Base-by-base conservation (phyloP, 257 asterid species). In the Catharanthus roseus region DNA sequence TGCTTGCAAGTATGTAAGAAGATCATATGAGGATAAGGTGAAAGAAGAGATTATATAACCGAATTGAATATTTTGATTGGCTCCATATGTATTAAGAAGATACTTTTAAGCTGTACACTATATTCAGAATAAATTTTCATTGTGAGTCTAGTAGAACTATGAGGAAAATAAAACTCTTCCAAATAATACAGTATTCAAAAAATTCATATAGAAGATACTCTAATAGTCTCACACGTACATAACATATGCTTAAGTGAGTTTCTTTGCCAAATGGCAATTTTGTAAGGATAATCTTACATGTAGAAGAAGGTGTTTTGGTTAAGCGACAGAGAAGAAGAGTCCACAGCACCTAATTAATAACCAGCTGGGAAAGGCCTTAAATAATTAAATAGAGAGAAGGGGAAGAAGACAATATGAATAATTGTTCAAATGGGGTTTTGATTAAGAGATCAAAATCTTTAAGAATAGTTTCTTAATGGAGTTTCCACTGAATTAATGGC, bases 1-100 rank as follows among this genome's bases (percentile, higher is more conserved):
- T 85, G 88, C 90, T 85, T 85, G 82, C 70, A 85, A 87, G 90
- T 69, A 78, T 80, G 77, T n/a, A 66, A 66, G 67, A 79, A 72
- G 58, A 7, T 4, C 54, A 38, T 49, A 75, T 31, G 7, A 71
- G 3, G 51, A 70, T 50, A 39, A 12, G 19, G 19, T 12, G 50
- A 19, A 36, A 63, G 68, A 66, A 10, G 29, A 36, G n/a, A 0
- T 66, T 65, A 24, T 41, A 44, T 4, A 71, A 38, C 41, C 41
- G 41, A n/a, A n/a, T n/a, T n/a, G n/a, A n/a, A n/a, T n/a, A n/a
- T n/a, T n/a, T n/a, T n/a, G n/a, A n/a, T n/a, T n/a, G n/a, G n/a
- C n/a, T n/a, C n/a, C n/a, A n/a, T n/a, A n/a, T n/a, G n/a, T n/a
- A n/a, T n/a, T n/a, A n/a, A n/a, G n/a, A n/a, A n/a, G n/a, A n/a